phyloP scores from a whole-genome alignment of 768 basidiomycete species.

The Phanerodontia chrysosporium region DNA sequence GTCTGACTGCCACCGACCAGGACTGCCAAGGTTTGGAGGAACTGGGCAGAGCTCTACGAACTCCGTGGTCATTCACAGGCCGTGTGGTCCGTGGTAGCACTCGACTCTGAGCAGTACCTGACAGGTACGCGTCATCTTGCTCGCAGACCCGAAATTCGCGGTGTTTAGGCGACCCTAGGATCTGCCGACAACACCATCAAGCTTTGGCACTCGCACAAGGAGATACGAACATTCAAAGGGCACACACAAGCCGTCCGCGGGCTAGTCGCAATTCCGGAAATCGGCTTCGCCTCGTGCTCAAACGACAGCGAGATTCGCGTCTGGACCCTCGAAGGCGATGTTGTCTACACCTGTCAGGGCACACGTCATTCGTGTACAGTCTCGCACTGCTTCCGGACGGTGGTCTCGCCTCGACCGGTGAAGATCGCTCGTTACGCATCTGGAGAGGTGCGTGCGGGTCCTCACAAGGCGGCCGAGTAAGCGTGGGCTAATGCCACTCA shows the following conservation, averaged over 20 bases:
- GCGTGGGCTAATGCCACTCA: constrained; percentile 23
- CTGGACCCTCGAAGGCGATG: constrained; percentile 83
- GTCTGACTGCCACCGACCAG: constrained; percentile 26
- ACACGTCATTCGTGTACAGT: constrained; percentile 96
- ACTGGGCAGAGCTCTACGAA: constrained; percentile 66
- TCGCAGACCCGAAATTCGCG: background rate
- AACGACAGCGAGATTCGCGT: constrained; percentile 95
- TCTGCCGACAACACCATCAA: constrained; percentile 96
- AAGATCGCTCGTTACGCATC: constrained; percentile 88
- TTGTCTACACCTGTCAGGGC: constrained; percentile 82
- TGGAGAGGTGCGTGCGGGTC: constrained; percentile 70
- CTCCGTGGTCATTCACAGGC: constrained; percentile 86
- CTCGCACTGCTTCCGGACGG: constrained; percentile 78
- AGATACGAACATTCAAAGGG: constrained; percentile 70
- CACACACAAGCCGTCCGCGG: constrained; percentile 92
- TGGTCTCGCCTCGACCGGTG: constrained; percentile 84
- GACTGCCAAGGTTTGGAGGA: constrained; percentile 91
- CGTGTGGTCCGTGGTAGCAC: constrained; percentile 87
- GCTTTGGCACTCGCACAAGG: constrained; percentile 78
- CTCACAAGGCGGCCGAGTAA: too few species aligned
- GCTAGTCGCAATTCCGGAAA: constrained; percentile 72
- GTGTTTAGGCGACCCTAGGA: constrained; percentile 37
- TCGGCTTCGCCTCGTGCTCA: constrained; percentile 92
- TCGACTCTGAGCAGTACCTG: constrained; percentile 72
- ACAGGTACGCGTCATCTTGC: constrained; percentile 54